A percentile compares a stretch with the other conserved stretches of the same genome.
Conservation (phyloP, 1,139 yeast species). For the Suhomyces coccinellae region DNA sequence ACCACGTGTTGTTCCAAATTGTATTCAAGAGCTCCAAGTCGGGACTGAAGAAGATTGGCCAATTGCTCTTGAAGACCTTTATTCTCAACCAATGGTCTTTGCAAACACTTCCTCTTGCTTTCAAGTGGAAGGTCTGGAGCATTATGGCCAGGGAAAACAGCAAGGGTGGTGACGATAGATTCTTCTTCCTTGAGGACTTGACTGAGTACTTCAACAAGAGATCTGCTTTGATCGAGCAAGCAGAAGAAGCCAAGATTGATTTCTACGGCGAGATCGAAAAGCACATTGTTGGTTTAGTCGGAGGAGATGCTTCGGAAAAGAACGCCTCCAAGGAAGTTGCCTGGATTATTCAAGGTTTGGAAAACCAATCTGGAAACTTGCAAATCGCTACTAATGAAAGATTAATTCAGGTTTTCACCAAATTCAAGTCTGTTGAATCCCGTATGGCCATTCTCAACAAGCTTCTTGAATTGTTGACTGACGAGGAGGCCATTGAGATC, state of each 20-base stretch:
- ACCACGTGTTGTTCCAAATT: slow-evolving; percentile 26
- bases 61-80: slow-evolving; percentile 37
- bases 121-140: slow-evolving; percentile 38
- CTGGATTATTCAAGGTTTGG: slow-evolving; percentile 57
- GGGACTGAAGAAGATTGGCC: slow-evolving; percentile 40
- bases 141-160: slow-evolving; percentile 27
- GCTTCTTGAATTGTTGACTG: slow-evolving; percentile 56
- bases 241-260: slow-evolving; percentile 49
- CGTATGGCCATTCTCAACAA: slow-evolving; percentile 59
- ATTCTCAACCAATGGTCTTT: slow-evolving; percentile 48
- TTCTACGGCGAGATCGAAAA: slow-evolving; percentile 53
- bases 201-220: slow-evolving; percentile 37
- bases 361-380: slow-evolving; percentile 41
- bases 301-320: slow-evolving; percentile 47
- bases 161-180: slow-evolving; percentile 33
- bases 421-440: slow-evolving; percentile 53
- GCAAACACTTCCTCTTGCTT: slow-evolving; percentile 30
- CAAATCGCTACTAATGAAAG: slow-evolving; percentile 58
- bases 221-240: slow-evolving; percentile 42
- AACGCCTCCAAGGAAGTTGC: slow-evolving; percentile 52
- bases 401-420: slow-evolving; percentile 53
- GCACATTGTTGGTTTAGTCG: slow-evolving; percentile 55
- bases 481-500: slow-evolving; percentile 39
- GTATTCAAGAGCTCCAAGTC: slow-evolving; percentile 32
- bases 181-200: slow-evolving; percentile 33